phyloP scores from a whole-genome alignment of 768 basidiomycete species.

The Tephrocybe sp. region DNA sequence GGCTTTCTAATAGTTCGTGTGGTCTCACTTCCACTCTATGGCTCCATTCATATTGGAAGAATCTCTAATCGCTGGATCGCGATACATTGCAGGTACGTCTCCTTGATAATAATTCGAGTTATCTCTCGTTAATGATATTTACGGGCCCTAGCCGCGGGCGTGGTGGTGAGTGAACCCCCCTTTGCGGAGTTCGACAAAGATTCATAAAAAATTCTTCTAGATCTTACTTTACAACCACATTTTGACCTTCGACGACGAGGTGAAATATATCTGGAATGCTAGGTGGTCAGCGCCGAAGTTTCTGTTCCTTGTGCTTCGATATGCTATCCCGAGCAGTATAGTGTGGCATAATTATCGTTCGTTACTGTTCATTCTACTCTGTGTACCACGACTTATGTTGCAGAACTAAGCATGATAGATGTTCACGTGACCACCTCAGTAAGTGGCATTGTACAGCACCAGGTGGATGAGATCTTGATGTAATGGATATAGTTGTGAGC shows the following conservation, averaged over 20 bases:
- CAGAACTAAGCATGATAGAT: slow-evolving; percentile 7
- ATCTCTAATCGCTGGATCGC: background rate
- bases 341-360: slow-evolving; percentile 11
- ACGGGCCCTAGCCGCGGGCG: slow-evolving; percentile 8
- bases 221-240: slow-evolving; percentile 42
- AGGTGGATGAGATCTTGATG: background rate
- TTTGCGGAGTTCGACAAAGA: no score
- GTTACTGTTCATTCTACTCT: background rate
- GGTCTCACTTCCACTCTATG: background rate
- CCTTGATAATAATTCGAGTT: background rate
- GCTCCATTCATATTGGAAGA: background rate
- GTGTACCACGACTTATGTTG: background rate
- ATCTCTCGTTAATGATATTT: background rate
- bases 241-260: slow-evolving; percentile 39
- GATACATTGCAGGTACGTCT: slow-evolving; percentile 11
- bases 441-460: background rate
- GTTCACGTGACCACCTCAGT: background rate
- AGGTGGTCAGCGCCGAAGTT: slow-evolving; percentile 35
- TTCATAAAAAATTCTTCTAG: slow-evolving; percentile 15
- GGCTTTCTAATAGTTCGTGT: background rate
- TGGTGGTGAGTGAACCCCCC: slow-evolving; percentile 4
- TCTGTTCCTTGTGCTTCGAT: slow-evolving; percentile 40
- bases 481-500: slow-evolving; percentile 14
- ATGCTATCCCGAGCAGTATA: slow-evolving; percentile 32
- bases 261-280: slow-evolving; percentile 40